A percentile compares a stretch with the other conserved stretches of the same genome.
Conservation (phyloP, 1,139 yeast species). For the Candida sanyaensis region DNA sequence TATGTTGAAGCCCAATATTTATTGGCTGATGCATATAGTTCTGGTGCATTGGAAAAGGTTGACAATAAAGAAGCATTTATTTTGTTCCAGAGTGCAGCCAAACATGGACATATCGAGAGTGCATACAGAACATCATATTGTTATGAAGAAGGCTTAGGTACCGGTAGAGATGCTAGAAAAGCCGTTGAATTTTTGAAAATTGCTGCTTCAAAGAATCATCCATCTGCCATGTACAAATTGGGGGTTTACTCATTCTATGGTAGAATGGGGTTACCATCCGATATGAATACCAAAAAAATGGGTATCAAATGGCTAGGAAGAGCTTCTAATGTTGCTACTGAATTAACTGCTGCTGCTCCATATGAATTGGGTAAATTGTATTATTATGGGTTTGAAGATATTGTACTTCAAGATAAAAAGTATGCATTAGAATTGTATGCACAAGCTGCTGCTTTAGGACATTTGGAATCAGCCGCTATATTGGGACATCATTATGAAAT, state of each 20-base stretch:
- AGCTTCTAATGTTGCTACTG: conserved; percentile 83
- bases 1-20: conserved; percentile 89
- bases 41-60: conserved; percentile 84
- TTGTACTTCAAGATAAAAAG: conserved; percentile 77
- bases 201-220: conserved; percentile 90
- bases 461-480: conserved; percentile 74
- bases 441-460: conserved; percentile 89
- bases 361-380: conserved; percentile 87
- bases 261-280: conserved; percentile 76
- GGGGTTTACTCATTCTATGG: conserved; percentile 86
- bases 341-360: conserved; percentile 88
- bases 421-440: conserved; percentile 87
- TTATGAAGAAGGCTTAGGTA: conserved; percentile 92
- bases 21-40: conserved; percentile 82
- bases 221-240: conserved; percentile 92
- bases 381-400: conserved; percentile 81
- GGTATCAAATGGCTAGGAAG: conserved; percentile 94
- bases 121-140: conserved; percentile 91
- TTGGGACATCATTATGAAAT: conserved; percentile 84
- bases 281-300: conserved; percentile 69
- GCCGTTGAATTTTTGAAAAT: conserved; percentile 81
- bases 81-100: conserved; percentile 86
- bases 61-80: conserved; percentile 76
- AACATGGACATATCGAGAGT: conserved; percentile 88
- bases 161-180: conserved; percentile 83